Base-by-base conservation (phyloP, 768 basidiomycete genomes). In the Termitomyces sp. region DNA sequence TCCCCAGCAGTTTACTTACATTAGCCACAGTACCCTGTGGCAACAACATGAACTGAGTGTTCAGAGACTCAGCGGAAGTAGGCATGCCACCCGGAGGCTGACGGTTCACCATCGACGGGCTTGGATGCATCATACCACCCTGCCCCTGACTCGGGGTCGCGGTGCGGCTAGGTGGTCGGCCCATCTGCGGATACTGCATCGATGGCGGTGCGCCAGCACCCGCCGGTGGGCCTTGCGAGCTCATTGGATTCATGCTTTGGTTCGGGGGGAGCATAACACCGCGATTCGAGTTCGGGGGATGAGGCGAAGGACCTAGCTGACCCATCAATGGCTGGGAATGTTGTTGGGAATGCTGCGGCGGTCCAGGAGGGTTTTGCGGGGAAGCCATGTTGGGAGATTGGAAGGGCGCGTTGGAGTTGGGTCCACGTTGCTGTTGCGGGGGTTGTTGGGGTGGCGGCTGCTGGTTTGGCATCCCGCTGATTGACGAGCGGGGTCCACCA, bases 381-480 rank as follows among this genome's bases (percentile, higher is more conserved):
- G 86, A 85, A 2, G 84, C 76, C 71, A 88, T 85, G 2, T 81
- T 85, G 4, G 87, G 87, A 22, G 86, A 87, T 44, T 80, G 84
- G 69, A 84, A 88, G 9, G 81, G 80, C 15, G 80, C 83, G 56
- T 81, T 81, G 20, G 78, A 73, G 55, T 82, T 81, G 20, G 78
- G 74, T 3, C 66, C 70, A 24, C 79, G 80, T 60, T 78, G 80
- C 44, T 68, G 75, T 57, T 68, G 72, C 36, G 50, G 55, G 3
- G 27, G 62, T 42, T 67, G 65, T 45, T 63, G 65, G 18, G 61
- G 62, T 16, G 58, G 63, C 8, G 53, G 63, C 36, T 52, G 55
- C 22, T 47, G 31, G 63, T 66, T 63, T 50, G 58, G 68, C 54
- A 67, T 70, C 16, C 63, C 66, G 39, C 62, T 64, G 22, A 65